Percentiles rank a stretch among this genome's conserved stretches.
Conservation (phyloP, 2,329 filamentous ascomycete species). For the Raffaelea deltoideospora region DNA sequence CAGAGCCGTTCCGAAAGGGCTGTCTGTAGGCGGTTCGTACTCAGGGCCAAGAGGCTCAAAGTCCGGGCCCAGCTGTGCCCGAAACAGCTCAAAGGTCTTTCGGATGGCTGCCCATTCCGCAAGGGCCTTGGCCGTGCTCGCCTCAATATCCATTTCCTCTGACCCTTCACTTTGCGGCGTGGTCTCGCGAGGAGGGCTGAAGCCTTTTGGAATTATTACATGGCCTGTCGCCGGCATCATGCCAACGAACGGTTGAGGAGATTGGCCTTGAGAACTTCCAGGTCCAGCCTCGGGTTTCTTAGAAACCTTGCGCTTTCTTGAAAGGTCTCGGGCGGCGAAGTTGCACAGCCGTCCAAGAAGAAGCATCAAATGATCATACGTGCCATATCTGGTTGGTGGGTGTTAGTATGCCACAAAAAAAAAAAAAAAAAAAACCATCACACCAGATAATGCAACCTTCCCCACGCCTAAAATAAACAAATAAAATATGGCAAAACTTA, state of each 20-base stretch:
- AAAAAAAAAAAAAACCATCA: too few relatives aligned
- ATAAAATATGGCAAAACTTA: constrained; percentile 21
- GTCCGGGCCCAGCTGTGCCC: constrained; percentile 50
- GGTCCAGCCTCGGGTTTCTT: constrained; percentile 25
- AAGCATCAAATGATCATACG: constrained; percentile 75
- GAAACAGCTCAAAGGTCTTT: constrained; percentile 53
- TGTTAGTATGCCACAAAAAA: too few relatives aligned
- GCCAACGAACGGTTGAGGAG: constrained; percentile 34
- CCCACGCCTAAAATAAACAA: too few relatives aligned
- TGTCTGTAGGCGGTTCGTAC: constrained; percentile 41
- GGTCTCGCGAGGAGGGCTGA: constrained; percentile 30
- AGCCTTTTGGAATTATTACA: constrained; percentile 36
- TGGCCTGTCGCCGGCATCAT: constrained; percentile 38
- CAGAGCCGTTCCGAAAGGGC: constrained; percentile 70
- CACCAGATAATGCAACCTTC: neutral
- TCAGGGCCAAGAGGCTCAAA: constrained; percentile 65
- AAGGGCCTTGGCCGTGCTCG: constrained; percentile 53
- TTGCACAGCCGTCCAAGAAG: constrained; percentile 65
- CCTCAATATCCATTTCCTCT: constrained; percentile 44
- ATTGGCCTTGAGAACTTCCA: constrained; percentile 15
- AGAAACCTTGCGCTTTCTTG: constrained; percentile 60
- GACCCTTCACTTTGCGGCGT: constrained; percentile 26
- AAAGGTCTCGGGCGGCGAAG: constrained; percentile 63
- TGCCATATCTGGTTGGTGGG: constrained; percentile 52
- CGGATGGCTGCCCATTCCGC: constrained; percentile 67